Conservation (phyloP, 371 early-diverging fungal genomes). For the Actinomucor elegans region DNA sequence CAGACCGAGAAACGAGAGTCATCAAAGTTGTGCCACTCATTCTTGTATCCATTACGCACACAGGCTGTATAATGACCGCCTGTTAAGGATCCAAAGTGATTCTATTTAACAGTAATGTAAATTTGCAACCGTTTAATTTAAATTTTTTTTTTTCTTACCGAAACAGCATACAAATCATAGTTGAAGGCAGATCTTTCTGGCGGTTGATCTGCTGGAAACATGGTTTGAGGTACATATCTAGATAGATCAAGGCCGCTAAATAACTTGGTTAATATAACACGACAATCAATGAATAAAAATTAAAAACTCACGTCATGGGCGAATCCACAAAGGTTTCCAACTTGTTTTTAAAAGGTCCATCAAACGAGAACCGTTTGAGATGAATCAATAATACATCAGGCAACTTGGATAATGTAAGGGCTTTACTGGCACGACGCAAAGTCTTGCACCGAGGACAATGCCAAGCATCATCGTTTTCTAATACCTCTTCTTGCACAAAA, state of each 20-base stretch:
- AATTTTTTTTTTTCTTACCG: constrained; percentile 54
- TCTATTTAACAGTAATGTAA: constrained; percentile 31
- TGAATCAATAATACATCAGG: constrained; percentile 91
- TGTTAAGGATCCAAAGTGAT: constrained; percentile 90
- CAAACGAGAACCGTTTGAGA: constrained; percentile 90
- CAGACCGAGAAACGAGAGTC: constrained; percentile 81
- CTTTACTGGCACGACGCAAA: constrained; percentile 74
- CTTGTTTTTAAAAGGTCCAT: constrained; percentile 93
- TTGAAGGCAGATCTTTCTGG: constrained; percentile 22
- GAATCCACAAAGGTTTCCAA: constrained; percentile 86
- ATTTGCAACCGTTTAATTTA: neutral
- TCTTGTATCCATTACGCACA: constrained; percentile 74
- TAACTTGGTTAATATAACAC: neutral
- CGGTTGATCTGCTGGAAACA: constrained; percentile 22
- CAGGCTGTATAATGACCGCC: constrained; percentile 96
- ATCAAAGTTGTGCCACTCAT: constrained; percentile 92
- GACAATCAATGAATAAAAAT: neutral
- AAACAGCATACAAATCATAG: constrained; percentile 92
- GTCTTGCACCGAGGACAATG: constrained; percentile 85
- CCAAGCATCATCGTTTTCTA: constrained; percentile 92
- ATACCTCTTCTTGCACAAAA: constrained; percentile 80
- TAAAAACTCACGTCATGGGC: constrained; percentile 58
- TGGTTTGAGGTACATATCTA: constrained; percentile 30
- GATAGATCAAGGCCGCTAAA: constrained; percentile 37
- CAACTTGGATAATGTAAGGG: constrained; percentile 73